Base-by-base conservation (phyloP, 2,329 filamentous ascomycete genomes). In the Alternaria solani region DNA sequence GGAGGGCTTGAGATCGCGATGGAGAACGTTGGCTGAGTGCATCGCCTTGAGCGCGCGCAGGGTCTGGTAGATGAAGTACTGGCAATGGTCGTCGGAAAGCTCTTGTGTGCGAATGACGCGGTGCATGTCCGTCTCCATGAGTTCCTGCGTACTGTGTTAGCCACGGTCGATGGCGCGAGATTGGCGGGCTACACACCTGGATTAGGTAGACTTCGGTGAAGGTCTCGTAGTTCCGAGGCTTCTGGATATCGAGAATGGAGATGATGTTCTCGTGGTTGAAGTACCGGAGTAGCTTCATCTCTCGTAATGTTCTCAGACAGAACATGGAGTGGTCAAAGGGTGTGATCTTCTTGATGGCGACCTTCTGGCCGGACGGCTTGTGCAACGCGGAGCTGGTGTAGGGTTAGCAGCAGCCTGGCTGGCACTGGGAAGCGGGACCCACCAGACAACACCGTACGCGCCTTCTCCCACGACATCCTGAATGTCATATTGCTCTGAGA, bases 261-360 rank as follows among this genome's bases (percentile, higher is more conserved):
- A 99, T 99, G 83, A 99, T 98, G 82, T 99, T 99, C 83, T 99
- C 95, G 79, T 99, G 95, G 83, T 98, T 99, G 85, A 99, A 99
- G 83, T 99, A 98, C 74, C 95, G 88, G 75, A 99, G 84, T 59
- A 99, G 86, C 87, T 99, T 99, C 95, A 99, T 99, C 83, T 99
- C 95, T 80, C 95, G 93, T 68, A 99, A 85, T 1, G 95, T 99
- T 79, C 95, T 87, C 74, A 99, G 84, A 80, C 94, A 97, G 86
- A 97, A 97, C 94, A 97, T 97, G 78, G 93, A 97, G 80, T 98
- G 95, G 76, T 99, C 95, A 81, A 99, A 99, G 6, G 95, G 95
- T 0, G 94, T 98, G 75, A 99, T 99, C 87, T 99, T 99, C 87
- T 99, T 99, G 86, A 99, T 99, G 63, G 95, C 95, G 62, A 99